These are phyloP conservation scores for Neostapfia colusana DNA, from an alignment of 176 grass and related monocot species.

Conservation along the genomic window DNA sequence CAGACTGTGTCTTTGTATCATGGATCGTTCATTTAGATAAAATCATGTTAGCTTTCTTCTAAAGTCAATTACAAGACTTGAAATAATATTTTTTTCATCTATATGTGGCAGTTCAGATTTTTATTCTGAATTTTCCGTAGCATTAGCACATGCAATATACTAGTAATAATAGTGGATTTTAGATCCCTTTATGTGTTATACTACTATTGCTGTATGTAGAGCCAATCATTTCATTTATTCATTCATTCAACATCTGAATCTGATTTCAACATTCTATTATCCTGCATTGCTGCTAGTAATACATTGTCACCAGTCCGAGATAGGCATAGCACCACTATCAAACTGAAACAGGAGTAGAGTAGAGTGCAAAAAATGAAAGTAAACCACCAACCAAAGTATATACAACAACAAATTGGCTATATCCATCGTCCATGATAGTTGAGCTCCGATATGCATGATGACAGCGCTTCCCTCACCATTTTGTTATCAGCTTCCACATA, in stretches of 20 bases:
- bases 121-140: too few species aligned
- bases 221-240: background rate
- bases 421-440: constrained; percentile 65
- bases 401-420: background rate
- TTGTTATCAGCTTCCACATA: constrained; percentile 67
- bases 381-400: background rate
- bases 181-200: too few species aligned
- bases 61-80: too few species aligned
- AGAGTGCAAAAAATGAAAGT: background rate
- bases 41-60: too few species aligned
- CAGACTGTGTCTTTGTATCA: too few species aligned
- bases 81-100: too few species aligned
- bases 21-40: too few species aligned
- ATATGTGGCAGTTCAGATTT: too few species aligned
- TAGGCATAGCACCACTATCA: background rate
- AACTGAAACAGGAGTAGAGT: background rate
- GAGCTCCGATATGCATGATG: constrained; percentile 88
- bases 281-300: background rate
- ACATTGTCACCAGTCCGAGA: background rate
- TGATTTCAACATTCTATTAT: background rate
- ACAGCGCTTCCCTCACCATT: constrained; percentile 68
- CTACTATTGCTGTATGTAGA: background rate
- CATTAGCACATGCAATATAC: too few species aligned
- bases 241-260: background rate
- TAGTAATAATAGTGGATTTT: too few species aligned